phyloP scores from a whole-genome alignment of 2,329 filamentous ascomycete genomes.

The Fusarium circinatum region DNA sequence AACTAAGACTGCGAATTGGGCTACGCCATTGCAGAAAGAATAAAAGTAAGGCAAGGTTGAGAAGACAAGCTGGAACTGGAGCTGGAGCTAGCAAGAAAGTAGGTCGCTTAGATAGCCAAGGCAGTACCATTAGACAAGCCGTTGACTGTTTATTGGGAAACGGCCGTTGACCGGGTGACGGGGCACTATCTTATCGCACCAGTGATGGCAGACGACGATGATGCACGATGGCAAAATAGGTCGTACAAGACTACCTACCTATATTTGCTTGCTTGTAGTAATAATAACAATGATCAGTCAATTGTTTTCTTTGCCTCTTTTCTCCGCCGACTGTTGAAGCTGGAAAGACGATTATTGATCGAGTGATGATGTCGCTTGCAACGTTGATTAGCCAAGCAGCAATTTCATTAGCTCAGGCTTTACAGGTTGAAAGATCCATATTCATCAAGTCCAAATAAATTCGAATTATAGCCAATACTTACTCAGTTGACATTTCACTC shows the following conservation, averaged over 20 bases:
- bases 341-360: background rate
- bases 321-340: background rate
- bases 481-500: background rate
- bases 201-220: slow-evolving; percentile 17
- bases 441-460: background rate
- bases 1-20: slow-evolving; percentile 29
- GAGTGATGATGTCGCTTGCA: background rate
- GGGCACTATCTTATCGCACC: slow-evolving; percentile 36
- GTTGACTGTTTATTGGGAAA: slow-evolving; percentile 45
- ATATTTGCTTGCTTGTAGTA: background rate
- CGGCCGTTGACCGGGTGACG: slow-evolving; percentile 41
- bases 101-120: slow-evolving; percentile 26
- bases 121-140: slow-evolving; percentile 29
- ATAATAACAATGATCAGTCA: background rate
- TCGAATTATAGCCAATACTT: background rate
- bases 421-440: background rate
- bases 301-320: background rate
- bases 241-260: background rate
- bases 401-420: background rate
- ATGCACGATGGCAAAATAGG: slow-evolving; percentile 14
- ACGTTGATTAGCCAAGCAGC: slow-evolving; percentile 5
- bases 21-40: slow-evolving; percentile 42
- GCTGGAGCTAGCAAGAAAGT: slow-evolving; percentile 26
- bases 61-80: slow-evolving; percentile 30
- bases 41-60: slow-evolving; percentile 27